Percentiles rank a stretch among this genome's conserved stretches.
phyloP scores from a whole-genome alignment of 345 rosid genomes.

The Passiflora organensis region DNA sequence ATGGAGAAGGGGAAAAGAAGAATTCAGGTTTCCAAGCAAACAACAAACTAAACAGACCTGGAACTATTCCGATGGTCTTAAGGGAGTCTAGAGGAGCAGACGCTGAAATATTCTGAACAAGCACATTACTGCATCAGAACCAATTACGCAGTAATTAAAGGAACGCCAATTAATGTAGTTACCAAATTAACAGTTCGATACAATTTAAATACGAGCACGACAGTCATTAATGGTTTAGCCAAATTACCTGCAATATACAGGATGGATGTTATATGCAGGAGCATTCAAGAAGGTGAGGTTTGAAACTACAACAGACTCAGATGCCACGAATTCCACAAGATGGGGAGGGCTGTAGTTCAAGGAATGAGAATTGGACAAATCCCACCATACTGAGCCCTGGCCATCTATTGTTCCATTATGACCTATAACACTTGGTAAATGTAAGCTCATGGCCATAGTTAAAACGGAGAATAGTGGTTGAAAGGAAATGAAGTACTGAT shows the following conservation, averaged over 20 bases:
- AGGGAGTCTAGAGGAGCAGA: slow-evolving; percentile 94
- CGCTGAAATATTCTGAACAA: slow-evolving; percentile 72
- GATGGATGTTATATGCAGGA: slow-evolving; percentile 95
- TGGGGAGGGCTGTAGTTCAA: slow-evolving; percentile 88
- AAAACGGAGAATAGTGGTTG: too few relatives aligned
- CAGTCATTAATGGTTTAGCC: too few relatives aligned
- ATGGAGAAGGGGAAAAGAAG: too few relatives aligned
- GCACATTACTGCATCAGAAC: slow-evolving; percentile 67
- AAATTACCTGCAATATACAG: slow-evolving; percentile 99
- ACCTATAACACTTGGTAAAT: slow-evolving; percentile 40
- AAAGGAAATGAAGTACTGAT: slow-evolving; percentile 7
- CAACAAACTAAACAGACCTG: too few relatives aligned
- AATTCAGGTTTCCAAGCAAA: too few relatives aligned
- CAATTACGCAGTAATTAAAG: slow-evolving; percentile 20
- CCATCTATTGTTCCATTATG: slow-evolving; percentile 94
- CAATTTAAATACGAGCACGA: slow-evolving; percentile 18
- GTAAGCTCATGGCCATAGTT: slow-evolving; percentile 1
- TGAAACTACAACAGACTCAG: slow-evolving; percentile 69
- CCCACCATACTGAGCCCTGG: slow-evolving; percentile 94
- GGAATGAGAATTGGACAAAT: slow-evolving; percentile 56
- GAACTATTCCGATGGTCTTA: slow-evolving; percentile 93
- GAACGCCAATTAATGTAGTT: slow-evolving; percentile 15
- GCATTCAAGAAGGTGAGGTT: slow-evolving; percentile 85
- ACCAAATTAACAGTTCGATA: slow-evolving; percentile 7
- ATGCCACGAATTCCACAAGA: slow-evolving; percentile 88